Percentiles rank a stretch among this genome's conserved stretches.
These are phyloP conservation scores for Aphanomyces invadans DNA, from an alignment of 352 stramenopile species.

Conservation along the genomic window DNA sequence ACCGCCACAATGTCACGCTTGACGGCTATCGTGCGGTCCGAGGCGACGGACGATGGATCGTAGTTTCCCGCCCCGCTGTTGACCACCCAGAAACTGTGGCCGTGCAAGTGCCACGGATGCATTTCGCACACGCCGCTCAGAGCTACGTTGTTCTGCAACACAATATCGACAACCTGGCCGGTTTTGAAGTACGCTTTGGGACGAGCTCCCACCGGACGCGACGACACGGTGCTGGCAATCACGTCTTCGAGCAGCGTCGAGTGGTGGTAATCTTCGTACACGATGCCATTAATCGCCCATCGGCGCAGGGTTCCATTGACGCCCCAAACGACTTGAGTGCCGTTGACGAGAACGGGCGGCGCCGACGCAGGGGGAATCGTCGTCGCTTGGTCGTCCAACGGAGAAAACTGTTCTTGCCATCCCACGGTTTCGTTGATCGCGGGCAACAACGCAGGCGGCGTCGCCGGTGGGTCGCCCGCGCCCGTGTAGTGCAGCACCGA, in stretches of 20 bases:
- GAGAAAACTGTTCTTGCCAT: slow-evolving; percentile 22
- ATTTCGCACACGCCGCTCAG: slow-evolving; percentile 29
- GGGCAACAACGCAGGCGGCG: slow-evolving; percentile 23
- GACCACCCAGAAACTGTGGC: slow-evolving; percentile 32
- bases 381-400: background rate
- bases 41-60: background rate
- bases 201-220: background rate
- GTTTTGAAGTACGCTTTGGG: slow-evolving; percentile 18
- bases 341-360: slow-evolving; percentile 12
- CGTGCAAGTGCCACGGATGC: slow-evolving; percentile 34
- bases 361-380: slow-evolving; percentile 10
- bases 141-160: slow-evolving; percentile 28
- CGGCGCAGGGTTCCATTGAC: slow-evolving; percentile 16
- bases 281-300: slow-evolving; percentile 27
- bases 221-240: background rate
- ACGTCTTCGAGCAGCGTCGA: slow-evolving; percentile 22
- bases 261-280: slow-evolving; percentile 23
- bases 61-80: slow-evolving; percentile 26
- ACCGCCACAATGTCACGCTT: slow-evolving; percentile 10
- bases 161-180: slow-evolving; percentile 27
- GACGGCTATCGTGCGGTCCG: background rate
- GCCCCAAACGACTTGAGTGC: slow-evolving; percentile 17
- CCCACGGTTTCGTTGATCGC: slow-evolving; percentile 23
- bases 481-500: slow-evolving; percentile 22
- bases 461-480: background rate